Evolutionary conservation across 2,329 filamentous ascomycete species (phyloP).

Genomic region (Penicillium paneum): DNA sequence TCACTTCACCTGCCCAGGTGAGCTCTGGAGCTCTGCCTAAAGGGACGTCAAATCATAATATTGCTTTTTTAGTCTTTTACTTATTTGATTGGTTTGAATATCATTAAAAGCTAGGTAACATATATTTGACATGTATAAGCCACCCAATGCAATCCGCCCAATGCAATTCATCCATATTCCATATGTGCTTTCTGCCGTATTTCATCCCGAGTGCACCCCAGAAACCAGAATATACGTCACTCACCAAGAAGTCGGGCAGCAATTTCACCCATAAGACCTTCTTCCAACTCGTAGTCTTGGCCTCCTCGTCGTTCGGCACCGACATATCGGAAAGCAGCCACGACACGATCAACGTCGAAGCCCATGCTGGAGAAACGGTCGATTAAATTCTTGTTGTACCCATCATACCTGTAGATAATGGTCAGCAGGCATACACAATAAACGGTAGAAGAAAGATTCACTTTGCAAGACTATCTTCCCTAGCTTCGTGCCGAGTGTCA

Average conservation of each 20-base stretch:
- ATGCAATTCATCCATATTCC: neutral
- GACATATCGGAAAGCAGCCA: constrained; percentile 75
- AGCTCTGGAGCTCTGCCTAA: neutral
- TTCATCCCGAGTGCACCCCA: neutral
- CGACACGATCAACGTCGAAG: constrained; percentile 82
- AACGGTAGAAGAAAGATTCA: constrained; percentile 32
- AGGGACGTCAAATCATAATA: neutral
- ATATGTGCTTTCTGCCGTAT: neutral
- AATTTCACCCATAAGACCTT: constrained; percentile 86
- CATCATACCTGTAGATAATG: constrained; percentile 63
- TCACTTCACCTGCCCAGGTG: too few species aligned
- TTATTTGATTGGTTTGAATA: neutral
- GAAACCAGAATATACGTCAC: constrained; percentile 13
- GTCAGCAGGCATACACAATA: constrained; percentile 28
- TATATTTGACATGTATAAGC: neutral
- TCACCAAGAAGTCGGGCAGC: constrained; percentile 82
- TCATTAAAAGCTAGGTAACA: neutral
- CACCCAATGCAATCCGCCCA: constrained; percentile 2
- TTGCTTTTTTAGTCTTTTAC: too few species aligned
- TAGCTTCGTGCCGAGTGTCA: constrained; percentile 56
- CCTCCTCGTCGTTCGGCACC: constrained; percentile 77
- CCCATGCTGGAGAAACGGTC: constrained; percentile 87
- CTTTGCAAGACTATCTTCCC: constrained; percentile 56
- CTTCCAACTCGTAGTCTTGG: constrained; percentile 79
- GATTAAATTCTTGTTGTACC: constrained; percentile 80